These are phyloP conservation scores for Monilinia aucupariae DNA, from an alignment of 2,329 filamentous ascomycete genomes.

Conservation along the genomic window DNA sequence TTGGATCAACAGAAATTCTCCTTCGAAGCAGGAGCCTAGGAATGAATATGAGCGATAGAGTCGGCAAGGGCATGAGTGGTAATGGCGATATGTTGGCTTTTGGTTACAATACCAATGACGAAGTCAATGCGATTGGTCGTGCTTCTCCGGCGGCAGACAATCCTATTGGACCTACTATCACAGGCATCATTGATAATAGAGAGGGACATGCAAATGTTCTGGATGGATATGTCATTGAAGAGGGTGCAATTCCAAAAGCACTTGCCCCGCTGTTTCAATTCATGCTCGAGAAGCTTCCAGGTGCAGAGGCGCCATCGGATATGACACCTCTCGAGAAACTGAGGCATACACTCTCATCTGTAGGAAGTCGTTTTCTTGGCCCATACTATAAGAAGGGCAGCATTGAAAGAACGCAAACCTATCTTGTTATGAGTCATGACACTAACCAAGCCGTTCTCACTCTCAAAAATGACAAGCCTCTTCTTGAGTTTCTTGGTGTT, in stretches of 20 bases:
- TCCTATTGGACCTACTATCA: constrained; percentile 58
- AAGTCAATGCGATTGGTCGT: constrained; percentile 52
- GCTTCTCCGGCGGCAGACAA: constrained; percentile 45
- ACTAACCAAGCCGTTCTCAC: constrained; percentile 53
- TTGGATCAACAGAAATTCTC: constrained; percentile 62
- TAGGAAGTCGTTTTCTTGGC: constrained; percentile 51
- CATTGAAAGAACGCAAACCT: constrained; percentile 55
- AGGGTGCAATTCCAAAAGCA: constrained; percentile 55
- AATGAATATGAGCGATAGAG: constrained; percentile 49
- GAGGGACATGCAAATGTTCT: constrained; percentile 47
- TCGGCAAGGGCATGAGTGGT: constrained; percentile 58
- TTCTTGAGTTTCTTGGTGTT: constrained; percentile 55
- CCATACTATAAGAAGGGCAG: constrained; percentile 53
- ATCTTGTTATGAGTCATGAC: constrained; percentile 45
- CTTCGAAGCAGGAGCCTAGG: constrained; percentile 55
- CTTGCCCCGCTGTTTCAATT: constrained; percentile 51
- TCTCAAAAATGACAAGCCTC: constrained; percentile 54
- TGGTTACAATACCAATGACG: constrained; percentile 55
- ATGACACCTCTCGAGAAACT: constrained; percentile 40
- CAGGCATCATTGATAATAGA: constrained; percentile 56
- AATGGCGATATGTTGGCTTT: constrained; percentile 64
- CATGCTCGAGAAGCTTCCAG: constrained; percentile 51
- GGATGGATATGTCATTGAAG: constrained; percentile 59
- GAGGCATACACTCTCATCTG: constrained; percentile 44
- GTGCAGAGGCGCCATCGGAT: constrained; percentile 39